Conservation (phyloP, 2,329 filamentous ascomycete species). For the Aureobasidium vineae region DNA sequence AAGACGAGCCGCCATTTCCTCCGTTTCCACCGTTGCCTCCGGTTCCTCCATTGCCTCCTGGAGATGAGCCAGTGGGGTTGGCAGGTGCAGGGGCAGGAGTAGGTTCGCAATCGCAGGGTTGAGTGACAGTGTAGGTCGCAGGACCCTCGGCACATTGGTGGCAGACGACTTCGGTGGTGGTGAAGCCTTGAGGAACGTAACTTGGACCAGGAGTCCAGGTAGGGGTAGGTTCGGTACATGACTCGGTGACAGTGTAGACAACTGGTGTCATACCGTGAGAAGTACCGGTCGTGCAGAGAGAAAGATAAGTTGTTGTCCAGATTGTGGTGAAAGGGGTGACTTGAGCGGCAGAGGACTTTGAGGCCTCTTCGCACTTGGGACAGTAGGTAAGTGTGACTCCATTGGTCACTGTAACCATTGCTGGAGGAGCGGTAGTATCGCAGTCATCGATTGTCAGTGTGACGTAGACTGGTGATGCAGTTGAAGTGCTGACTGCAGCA, state of each 20-base stretch:
- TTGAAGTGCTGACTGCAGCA: conserved; percentile 24
- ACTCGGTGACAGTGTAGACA: conserved; percentile 42
- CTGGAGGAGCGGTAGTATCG: conserved; percentile 34
- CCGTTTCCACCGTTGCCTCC: conserved; percentile 14
- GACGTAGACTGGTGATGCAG: conserved; percentile 34
- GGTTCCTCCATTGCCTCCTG: conserved; percentile 20
- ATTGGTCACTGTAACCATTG: conserved; percentile 39
- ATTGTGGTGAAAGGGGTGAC: conserved; percentile 35
- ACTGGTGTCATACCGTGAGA: conserved; percentile 31
- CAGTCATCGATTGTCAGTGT: conserved; percentile 39
- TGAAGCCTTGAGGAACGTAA: conserved; percentile 40
- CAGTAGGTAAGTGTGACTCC: conserved; percentile 41
- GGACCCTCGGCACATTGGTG: conserved; percentile 36
- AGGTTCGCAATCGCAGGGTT: conserved; percentile 39
- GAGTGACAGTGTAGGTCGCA: conserved; percentile 38
- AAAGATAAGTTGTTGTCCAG: conserved; percentile 40
- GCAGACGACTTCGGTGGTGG: conserved; percentile 38
- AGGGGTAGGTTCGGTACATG: conserved; percentile 37
- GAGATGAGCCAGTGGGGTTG: conserved; percentile 28
- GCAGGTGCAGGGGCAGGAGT: conserved; percentile 31
- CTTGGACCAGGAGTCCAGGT: conserved; percentile 37
- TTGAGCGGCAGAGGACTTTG: conserved; percentile 19
- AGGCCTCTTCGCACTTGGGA: conserved; percentile 35
- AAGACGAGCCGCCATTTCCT: conserved; percentile 1
- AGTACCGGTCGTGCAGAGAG: conserved; percentile 39